These are phyloP conservation scores for Blastobotrys indianensis DNA, from an alignment of 1,139 yeast genomes.

Conservation along the genomic window DNA sequence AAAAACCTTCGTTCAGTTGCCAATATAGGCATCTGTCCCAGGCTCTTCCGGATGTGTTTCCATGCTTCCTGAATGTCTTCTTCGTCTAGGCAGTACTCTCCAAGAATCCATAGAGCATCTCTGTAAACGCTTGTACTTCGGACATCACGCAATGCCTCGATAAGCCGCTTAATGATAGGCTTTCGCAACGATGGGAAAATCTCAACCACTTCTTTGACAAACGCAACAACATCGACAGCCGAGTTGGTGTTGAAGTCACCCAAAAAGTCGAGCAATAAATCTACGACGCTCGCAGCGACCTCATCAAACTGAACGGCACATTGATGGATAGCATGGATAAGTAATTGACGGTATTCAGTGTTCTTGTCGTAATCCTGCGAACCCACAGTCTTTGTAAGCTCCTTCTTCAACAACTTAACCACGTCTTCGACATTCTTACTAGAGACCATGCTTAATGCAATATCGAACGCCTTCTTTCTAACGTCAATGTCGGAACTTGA, in stretches of 20 bases:
- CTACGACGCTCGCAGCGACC: constrained; percentile 89
- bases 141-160: constrained; percentile 57
- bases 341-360: constrained; percentile 79
- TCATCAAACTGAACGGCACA: constrained; percentile 86
- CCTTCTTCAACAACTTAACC: constrained; percentile 84
- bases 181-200: constrained; percentile 78
- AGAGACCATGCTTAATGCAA: constrained; percentile 72
- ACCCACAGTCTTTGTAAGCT: constrained; percentile 62
- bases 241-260: constrained; percentile 76
- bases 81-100: constrained; percentile 79
- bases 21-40: constrained; percentile 89
- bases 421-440: constrained; percentile 93
- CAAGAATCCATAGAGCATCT: constrained; percentile 92
- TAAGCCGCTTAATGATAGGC: constrained; percentile 58
- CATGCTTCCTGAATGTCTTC: constrained; percentile 75
- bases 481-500: constrained; percentile 87
- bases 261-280: constrained; percentile 77
- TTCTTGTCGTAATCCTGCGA: constrained; percentile 63
- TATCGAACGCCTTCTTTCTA: constrained; percentile 78
- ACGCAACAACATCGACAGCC: constrained; percentile 84
- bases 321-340: constrained; percentile 83
- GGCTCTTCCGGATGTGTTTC: constrained; percentile 73
- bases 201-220: constrained; percentile 91
- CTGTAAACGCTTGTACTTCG: constrained; percentile 89
- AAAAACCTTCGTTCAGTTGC: constrained; percentile 57